phyloP scores from a whole-genome alignment of 164 flowering plant species.

The Magnolia sinica region DNA sequence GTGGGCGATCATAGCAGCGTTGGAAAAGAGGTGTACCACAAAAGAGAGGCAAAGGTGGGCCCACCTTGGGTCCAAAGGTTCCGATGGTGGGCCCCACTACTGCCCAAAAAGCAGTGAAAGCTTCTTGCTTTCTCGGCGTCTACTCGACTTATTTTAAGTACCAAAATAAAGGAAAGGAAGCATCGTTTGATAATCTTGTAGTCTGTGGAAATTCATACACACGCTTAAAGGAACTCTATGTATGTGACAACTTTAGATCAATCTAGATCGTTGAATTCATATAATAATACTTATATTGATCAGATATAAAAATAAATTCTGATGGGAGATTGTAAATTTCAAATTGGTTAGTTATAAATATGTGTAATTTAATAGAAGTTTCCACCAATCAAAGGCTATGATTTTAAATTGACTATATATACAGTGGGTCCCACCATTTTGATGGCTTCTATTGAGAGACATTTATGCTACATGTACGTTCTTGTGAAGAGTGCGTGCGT shows the following conservation, averaged over 20 bases:
- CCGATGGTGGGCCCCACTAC: neutral
- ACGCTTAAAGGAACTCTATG: neutral
- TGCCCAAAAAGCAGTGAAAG: neutral
- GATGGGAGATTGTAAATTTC: no score
- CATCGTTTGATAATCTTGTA: neutral
- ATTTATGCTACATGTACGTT: no score
- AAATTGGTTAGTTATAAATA: no score
- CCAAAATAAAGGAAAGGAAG: neutral
- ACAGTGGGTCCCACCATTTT: no score
- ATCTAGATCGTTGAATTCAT: neutral
- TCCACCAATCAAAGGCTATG: no score
- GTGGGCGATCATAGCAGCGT: constrained; percentile 3
- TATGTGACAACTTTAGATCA: neutral
- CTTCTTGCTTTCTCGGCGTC: neutral
- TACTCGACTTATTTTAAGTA: neutral
- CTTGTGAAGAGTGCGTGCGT: neutral
- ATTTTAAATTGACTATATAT: no score
- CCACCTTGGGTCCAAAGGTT: neutral
- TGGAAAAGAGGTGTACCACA: neutral
- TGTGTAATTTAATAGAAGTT: no score
- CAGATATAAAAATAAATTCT: no score
- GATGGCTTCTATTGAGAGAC: no score
- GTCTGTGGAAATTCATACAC: no score
- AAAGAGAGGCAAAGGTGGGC: neutral
- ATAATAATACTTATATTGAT: no score